Evolutionary conservation across 2,329 filamentous ascomycete species (phyloP), one percentile per base, ranked within the genome.

Genomic region (Fusarium sp.): DNA sequence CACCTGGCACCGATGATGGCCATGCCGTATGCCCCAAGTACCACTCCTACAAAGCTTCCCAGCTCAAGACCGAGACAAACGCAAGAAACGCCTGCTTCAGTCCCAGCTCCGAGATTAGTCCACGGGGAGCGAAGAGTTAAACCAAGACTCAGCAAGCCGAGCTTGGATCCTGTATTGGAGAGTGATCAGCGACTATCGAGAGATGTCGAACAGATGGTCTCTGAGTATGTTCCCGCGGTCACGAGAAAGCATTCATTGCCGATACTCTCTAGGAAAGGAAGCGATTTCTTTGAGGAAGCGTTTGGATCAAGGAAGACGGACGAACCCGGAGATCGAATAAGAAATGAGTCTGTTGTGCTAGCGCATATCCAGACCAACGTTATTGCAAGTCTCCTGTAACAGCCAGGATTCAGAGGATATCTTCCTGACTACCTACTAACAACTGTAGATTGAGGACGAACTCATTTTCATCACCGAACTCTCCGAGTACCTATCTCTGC

Each of bases 381-480:
- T n/a, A 74, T 72, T 54, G 76, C 73, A 70, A 62, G 74, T 42
- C 6, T 17, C 14, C 20, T 37, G 27, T 23, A 33, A 20, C n/a
- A 31, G 15, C 14, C 35, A 25, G 15, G 5, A 14, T 13, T 13
- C 4, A 21, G 9, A 35, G 25, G 25, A 25, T 25, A 25, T 25
- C 25, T 8, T 9, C 25, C 25, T 25, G 37, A n/a, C 31, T 20
- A 36, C 62, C 31, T 20, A 36, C 62, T 66, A n/a, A 68, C 43
- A 40, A 17, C 10, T 15, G 21, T 46, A 94, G 88, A 87, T 94
- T 72, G 86, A 90, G 68, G 91, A 95, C 74, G 90, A 94, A 72
- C 90, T 89, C 73, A 88, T 86, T 11, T 87, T 96, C 67, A 88
- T 94, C 48, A 91, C 88, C 13, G 88, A 91, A 72, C 83, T 97